Conservation (phyloP, 768 basidiomycete genomes). For the Rhodotorula kratochvilovae region DNA sequence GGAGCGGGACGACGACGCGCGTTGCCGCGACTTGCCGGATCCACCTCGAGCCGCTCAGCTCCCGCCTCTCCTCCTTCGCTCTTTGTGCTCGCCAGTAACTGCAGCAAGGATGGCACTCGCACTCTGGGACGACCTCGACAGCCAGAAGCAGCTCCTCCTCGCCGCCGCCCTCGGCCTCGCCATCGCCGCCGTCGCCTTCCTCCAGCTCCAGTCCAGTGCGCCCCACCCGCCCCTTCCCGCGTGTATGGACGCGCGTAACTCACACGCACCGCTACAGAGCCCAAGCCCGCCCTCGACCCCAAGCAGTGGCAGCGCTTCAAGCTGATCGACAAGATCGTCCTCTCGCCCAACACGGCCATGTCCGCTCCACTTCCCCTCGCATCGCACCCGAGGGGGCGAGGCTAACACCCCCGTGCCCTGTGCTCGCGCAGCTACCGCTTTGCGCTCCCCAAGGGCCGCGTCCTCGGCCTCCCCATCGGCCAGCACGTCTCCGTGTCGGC, state of each 20-base stretch:
- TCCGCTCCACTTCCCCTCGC: conserved; percentile 49
- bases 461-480: conserved; percentile 89
- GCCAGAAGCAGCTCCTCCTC: conserved; percentile 18
- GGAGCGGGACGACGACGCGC: neutral
- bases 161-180: conserved; percentile 21
- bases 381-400: too few relatives aligned
- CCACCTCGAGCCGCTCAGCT: neutral
- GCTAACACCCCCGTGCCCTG: too few relatives aligned
- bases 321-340: conserved; percentile 68
- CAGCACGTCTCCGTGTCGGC: conserved; percentile 92
- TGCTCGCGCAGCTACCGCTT: conserved; percentile 80
- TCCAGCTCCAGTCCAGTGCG: conserved; percentile 4
- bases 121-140: conserved; percentile 14
- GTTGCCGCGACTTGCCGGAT: neutral
- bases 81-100: neutral
- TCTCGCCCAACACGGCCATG: conserved; percentile 96
- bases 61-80: neutral
- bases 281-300: conserved; percentile 68
- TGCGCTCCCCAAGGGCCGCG: conserved; percentile 66
- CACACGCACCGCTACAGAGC: conserved; percentile 50
- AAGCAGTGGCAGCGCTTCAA: conserved; percentile 75
- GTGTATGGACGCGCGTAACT: too few relatives aligned
- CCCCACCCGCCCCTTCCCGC: neutral
- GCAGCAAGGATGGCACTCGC: neutral
- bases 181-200: conserved; percentile 12